Base-by-base conservation (phyloP, 202 grass and related monocot species). In the Carex arenaria region DNA sequence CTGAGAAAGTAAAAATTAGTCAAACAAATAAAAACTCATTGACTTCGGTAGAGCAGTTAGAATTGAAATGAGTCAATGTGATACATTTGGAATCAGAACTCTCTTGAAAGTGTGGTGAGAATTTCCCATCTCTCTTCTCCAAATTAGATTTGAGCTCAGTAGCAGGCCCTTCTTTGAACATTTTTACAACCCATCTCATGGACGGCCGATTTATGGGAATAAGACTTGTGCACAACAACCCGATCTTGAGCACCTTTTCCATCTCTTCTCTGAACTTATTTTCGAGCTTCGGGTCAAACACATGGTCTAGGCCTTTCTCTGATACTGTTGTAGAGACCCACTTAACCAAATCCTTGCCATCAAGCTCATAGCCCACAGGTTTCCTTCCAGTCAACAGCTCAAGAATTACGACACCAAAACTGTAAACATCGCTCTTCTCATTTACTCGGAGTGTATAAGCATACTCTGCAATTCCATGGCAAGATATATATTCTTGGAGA, bases 351-450 rank as follows among this genome's bases (percentile, higher is more conserved):
- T 90, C 85, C 82, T 86, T 85, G 34, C 85, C 85, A 4, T 77
- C 82, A 14, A 94, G 71, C 66, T 97, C 92, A 0, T 64, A 62
- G 55, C 84, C 74, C 34, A 90, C 82, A 0, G 92, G 94, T 18
- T 66, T 81, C 62, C 43, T 91, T 30, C 92, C 92, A 1, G 94
- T 94, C 40, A 94, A 72, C 9, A 97, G 89, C 82, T 94, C 94
- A 15, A 97, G 74, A 1, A 94, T 79, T 19, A 97, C 87, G 14
- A 97, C 92, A 1, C 94, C 94, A 1, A 94, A 97, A 52, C 94
- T 97, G 57, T 91, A 97, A 14, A 93, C 84, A 15, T 97, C 94
- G 1, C 89, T 91, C 87, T 97, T 97, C 86, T 97, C 94, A 4
- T 91, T 88, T 5, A 97, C 84, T 54, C 77, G 88, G 54, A 91